Percentiles rank a stretch among this genome's conserved stretches.
These are phyloP conservation scores for Arthrobotrys conoides DNA, from an alignment of 2,329 filamentous ascomycete genomes.

Conservation along the genomic window DNA sequence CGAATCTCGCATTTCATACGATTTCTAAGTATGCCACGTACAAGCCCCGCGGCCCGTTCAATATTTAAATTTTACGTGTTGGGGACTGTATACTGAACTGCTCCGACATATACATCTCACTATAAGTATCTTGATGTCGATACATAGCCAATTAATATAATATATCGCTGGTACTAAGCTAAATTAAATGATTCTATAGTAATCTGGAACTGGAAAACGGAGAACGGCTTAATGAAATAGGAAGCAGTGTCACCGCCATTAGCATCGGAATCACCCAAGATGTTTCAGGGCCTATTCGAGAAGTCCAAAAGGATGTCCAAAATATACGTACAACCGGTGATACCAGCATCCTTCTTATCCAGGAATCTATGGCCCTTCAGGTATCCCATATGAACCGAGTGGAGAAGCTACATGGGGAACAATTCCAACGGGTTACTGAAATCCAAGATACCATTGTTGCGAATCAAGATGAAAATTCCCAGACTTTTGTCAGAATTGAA, in stretches of 20 bases:
- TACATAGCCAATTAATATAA: not conserved
- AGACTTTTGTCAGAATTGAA: slow-evolving; percentile 19
- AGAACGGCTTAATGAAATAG: slow-evolving; percentile 27
- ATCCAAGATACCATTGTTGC: slow-evolving; percentile 26
- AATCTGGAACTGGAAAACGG: slow-evolving; percentile 40
- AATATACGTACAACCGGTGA: slow-evolving; percentile 20
- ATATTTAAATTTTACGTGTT: no score
- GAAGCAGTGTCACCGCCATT: slow-evolving; percentile 17
- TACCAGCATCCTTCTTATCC: slow-evolving; percentile 3
- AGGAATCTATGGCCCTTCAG: slow-evolving; percentile 43
- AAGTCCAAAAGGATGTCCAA: slow-evolving; percentile 28
- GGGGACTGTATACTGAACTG: no score
- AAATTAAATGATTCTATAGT: slow-evolving; percentile 12
- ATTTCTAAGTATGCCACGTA: not conserved
- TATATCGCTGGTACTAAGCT: no score
- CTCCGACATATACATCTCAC: no score
- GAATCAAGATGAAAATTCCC: slow-evolving; percentile 15
- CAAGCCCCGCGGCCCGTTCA: no score
- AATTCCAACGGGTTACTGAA: slow-evolving; percentile 37
- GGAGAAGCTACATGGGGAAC: slow-evolving; percentile 28
- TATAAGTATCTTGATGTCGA: no score
- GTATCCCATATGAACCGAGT: slow-evolving; percentile 18
- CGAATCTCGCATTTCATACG: not conserved
- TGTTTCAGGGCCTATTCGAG: slow-evolving; percentile 35
- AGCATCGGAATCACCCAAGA: slow-evolving; percentile 36